A percentile compares a stretch with the other conserved stretches of the same genome.
These are phyloP conservation scores for Diaporthe ilicicola DNA, from an alignment of 2,329 filamentous ascomycete genomes.

Conservation along the genomic window DNA sequence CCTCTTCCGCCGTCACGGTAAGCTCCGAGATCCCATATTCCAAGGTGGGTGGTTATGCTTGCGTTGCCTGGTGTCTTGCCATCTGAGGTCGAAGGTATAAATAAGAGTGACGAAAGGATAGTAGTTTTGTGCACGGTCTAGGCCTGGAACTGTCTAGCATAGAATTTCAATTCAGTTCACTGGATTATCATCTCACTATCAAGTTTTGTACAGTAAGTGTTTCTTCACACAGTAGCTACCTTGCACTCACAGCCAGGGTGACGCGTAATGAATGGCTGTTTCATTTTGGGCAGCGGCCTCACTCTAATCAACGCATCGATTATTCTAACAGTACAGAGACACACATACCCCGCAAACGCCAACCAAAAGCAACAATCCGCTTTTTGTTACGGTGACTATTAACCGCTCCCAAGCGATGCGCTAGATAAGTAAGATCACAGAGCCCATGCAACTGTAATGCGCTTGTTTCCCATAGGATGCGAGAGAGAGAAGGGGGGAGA, in stretches of 20 bases:
- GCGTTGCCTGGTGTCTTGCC: too few relatives aligned
- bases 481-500: too few relatives aligned
- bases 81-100: too few relatives aligned
- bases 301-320: neutral
- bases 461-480: neutral
- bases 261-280: neutral
- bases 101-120: neutral
- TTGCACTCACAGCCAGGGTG: neutral
- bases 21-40: too few relatives aligned
- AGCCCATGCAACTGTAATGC: slow-evolving; percentile 12
- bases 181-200: neutral
- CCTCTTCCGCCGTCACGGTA: too few relatives aligned
- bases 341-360: neutral
- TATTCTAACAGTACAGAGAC: slow-evolving; percentile 14
- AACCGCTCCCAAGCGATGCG: neutral
- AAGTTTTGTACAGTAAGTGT: neutral
- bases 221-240: too few relatives aligned
- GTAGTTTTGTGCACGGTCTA: neutral
- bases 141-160: neutral
- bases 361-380: neutral
- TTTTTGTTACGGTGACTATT: neutral
- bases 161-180: neutral
- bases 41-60: too few relatives aligned
- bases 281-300: neutral
- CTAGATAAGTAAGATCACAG: neutral